Base-by-base conservation (phyloP, 192 early-diverging fungal genomes). In the Linnemannia schmuckeri region DNA sequence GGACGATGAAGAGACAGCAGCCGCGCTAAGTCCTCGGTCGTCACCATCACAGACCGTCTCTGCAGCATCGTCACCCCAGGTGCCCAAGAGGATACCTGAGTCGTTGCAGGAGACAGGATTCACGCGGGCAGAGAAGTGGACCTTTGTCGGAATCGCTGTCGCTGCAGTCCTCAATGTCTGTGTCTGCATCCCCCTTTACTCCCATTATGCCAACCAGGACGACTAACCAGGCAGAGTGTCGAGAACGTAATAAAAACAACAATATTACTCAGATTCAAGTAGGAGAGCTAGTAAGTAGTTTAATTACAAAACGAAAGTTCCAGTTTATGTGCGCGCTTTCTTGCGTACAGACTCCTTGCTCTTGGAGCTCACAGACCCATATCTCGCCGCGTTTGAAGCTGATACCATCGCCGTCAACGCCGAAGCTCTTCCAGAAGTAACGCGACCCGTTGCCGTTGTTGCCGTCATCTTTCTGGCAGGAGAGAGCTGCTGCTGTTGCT, bases 111-210 rank as follows among this genome's bases (percentile, higher is more conserved):
- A 42, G 24, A 81, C 80, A 38, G 78, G 74, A 40, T 88, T 90
- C 73, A 90, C 89, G 27, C 76, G 77, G 41, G 83, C 63, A 37
- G 89, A 90, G 71, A 85, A 78, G 55, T 77, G 70, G 41, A 82
- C 74, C 20, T 83, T 90, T 80, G 63, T 74, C 8, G 63, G 75
- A 22, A 90, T 90, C 17, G 76, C 57, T 1, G 40, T 70, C 3
- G 70, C 73, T 8, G 82, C 83, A 5, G 9, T 90, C 3, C 44
- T 88, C n/a, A 88, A 88, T 74, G 18, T 90, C 54, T 69, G 72
- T 41, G 81, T 90, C 40, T 80, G 80, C 17, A 70, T 90, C 6
- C 86, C 89, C 2, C 72, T 90, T 5, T 90, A 90, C 66, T 82
- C 40, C 54, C 79, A 88, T 54, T 90, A 55, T 46, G 72, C 76